Conservation (phyloP, 2,329 filamentous ascomycete genomes). For the Epichloe gansuensis region DNA sequence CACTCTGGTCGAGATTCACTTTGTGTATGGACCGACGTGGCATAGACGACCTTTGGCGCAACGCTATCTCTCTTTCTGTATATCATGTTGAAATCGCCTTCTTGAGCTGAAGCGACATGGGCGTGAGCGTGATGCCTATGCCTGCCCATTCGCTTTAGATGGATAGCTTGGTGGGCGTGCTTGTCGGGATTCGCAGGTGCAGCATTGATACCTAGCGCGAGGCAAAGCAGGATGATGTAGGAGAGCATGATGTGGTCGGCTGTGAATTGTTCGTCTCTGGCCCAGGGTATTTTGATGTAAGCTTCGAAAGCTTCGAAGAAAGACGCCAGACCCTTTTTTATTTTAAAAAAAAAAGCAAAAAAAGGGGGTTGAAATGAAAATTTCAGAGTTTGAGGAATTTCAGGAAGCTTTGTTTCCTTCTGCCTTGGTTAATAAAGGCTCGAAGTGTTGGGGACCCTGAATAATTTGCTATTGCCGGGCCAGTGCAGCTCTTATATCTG, state of each 20-base stretch:
- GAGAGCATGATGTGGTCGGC: conserved; percentile 1
- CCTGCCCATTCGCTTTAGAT: conserved; percentile 1
- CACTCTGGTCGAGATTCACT: conserved; percentile 5
- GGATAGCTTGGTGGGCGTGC: conserved; percentile 3
- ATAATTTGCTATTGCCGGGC: neutral
- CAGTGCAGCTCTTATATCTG: neutral
- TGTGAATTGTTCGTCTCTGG: neutral
- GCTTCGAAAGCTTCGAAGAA: no score
- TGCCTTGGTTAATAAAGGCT: no score
- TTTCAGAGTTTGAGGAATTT: no score
- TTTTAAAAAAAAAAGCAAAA: no score
- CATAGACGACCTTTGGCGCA: neutral
- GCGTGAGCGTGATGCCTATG: neutral
- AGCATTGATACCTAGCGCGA: conserved; percentile 3
- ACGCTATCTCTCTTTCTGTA: neutral
- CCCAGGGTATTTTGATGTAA: neutral
- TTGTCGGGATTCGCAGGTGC: neutral
- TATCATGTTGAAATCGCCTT: neutral
- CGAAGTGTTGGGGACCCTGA: neutral
- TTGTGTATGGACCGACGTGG: neutral
- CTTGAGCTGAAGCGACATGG: neutral
- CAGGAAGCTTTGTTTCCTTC: no score
- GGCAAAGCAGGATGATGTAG: conserved; percentile 2
- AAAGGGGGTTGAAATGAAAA: no score
- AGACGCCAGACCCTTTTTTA: neutral